Percentiles rank a stretch among this genome's conserved stretches.
Evolutionary conservation across 2,329 filamentous ascomycete genomes (phyloP).

Genomic region (Fusarium sp.): DNA sequence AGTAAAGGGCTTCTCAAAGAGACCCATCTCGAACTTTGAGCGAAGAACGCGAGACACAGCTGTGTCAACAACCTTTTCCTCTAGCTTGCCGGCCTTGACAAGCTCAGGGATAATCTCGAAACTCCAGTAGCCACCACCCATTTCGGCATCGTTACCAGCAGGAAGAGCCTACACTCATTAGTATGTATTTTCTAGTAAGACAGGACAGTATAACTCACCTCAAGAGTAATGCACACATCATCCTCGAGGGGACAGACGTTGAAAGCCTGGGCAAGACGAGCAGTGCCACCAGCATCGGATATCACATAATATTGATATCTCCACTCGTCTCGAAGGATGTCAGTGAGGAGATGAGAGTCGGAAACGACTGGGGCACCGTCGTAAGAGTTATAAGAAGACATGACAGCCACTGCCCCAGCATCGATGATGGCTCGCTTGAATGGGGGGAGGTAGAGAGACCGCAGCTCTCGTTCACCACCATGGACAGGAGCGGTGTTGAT

Average conservation of each 20-base stretch:
- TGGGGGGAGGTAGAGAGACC: conserved; percentile 68
- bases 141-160: conserved; percentile 79
- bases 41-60: conserved; percentile 75
- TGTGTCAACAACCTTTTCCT: conserved; percentile 70
- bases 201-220: conserved; percentile 52
- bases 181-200: fast-evolving
- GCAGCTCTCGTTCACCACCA: conserved; percentile 66
- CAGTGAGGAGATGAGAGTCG: conserved; percentile 74
- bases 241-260: conserved; percentile 73
- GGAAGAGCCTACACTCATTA: conserved; percentile 64
- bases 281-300: conserved; percentile 76
- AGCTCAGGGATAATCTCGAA: conserved; percentile 75
- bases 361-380: conserved; percentile 78
- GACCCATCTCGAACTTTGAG: conserved; percentile 76
- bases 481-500: conserved; percentile 74
- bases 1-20: conserved; percentile 78
- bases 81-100: conserved; percentile 71
- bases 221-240: conserved; percentile 73
- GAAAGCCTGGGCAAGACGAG: conserved; percentile 74
- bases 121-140: conserved; percentile 82
- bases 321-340: conserved; percentile 79
- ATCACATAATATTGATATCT: conserved; percentile 77
- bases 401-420: conserved; percentile 74
- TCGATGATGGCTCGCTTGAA: conserved; percentile 81
- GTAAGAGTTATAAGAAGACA: conserved; percentile 82